Conservation (phyloP, 345 rosid genomes). For the Linum usitatissimum region DNA sequence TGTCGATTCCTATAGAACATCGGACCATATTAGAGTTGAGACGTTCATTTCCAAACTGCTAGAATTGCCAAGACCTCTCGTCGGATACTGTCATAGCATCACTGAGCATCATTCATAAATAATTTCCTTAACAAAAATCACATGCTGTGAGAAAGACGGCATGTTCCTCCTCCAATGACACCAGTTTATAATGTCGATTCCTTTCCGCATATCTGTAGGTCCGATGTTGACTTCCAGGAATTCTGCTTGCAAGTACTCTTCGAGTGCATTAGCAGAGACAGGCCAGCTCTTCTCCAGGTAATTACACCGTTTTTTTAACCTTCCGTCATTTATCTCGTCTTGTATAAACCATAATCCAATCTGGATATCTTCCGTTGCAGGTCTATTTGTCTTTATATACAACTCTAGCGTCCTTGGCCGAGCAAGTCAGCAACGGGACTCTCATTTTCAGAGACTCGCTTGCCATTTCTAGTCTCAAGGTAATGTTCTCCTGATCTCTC, state of each 20-base stretch:
- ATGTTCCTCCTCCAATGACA: too few relatives aligned
- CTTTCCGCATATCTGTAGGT: slow-evolving; percentile 41
- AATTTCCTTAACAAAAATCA: too few relatives aligned
- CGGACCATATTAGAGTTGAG: too few relatives aligned
- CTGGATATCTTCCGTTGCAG: slow-evolving; percentile 23
- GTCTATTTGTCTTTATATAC: slow-evolving; percentile 80
- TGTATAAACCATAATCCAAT: not conserved
- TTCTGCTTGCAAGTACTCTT: slow-evolving; percentile 89
- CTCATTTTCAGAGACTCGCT: slow-evolving; percentile 43
- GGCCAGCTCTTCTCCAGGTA: slow-evolving; percentile 95
- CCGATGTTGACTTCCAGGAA: slow-evolving; percentile 76
- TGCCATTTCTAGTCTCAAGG: slow-evolving; percentile 76
- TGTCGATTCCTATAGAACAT: too few relatives aligned
- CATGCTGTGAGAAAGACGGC: too few relatives aligned
- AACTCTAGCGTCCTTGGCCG: slow-evolving; percentile 55
- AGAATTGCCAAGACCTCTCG: too few relatives aligned
- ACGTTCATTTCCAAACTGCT: too few relatives aligned
- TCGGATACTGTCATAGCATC: too few relatives aligned
- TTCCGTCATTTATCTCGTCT: not conserved
- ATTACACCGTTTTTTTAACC: not conserved
- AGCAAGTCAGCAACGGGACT: slow-evolving; percentile 40
- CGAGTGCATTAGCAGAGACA: slow-evolving; percentile 94
- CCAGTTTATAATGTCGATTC: not conserved
- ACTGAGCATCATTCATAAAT: too few relatives aligned
- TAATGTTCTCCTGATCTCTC: slow-evolving; percentile 15